Conservation (phyloP, 805 yeast species). For the Candida sonorensis region DNA sequence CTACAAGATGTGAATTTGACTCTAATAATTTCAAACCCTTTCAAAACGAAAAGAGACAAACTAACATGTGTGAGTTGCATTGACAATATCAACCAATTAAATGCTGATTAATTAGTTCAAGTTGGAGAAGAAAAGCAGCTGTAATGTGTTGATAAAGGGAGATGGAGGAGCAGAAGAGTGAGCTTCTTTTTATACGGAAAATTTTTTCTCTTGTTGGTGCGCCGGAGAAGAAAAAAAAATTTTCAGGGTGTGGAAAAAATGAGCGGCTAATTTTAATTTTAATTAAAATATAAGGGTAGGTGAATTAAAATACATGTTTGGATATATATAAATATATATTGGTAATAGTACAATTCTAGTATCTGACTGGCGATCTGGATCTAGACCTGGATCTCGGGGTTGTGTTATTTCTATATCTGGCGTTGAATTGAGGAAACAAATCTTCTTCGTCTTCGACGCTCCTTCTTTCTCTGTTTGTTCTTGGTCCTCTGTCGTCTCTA, state of each 20-base stretch:
- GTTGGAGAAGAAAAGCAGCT: too few relatives aligned
- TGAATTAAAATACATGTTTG: not conserved
- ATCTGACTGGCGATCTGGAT: constrained; percentile 22
- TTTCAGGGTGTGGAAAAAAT: not conserved
- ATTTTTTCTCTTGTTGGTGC: too few relatives aligned
- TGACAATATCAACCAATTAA: too few relatives aligned
- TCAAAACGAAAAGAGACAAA: constrained; percentile 1
- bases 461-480: constrained; percentile 4
- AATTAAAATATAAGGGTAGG: not conserved
- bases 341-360: not conserved
- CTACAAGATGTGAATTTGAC: too few relatives aligned
- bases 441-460: constrained; percentile 27
- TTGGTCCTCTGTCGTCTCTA: constrained; percentile 2
- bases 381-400: constrained; percentile 17
- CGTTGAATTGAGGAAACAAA: constrained; percentile 31
- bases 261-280: not conserved
- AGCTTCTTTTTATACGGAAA: too few relatives aligned
- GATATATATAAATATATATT: too few relatives aligned
- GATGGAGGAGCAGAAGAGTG: too few relatives aligned
- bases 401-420: too few relatives aligned
- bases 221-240: too few relatives aligned
- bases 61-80: not conserved
- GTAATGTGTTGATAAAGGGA: too few relatives aligned
- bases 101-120: too few relatives aligned
- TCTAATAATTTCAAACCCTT: constrained; percentile 1